phyloP scores from a whole-genome alignment of 371 early-diverging fungal species.

The Syncephalastrum sp. region DNA sequence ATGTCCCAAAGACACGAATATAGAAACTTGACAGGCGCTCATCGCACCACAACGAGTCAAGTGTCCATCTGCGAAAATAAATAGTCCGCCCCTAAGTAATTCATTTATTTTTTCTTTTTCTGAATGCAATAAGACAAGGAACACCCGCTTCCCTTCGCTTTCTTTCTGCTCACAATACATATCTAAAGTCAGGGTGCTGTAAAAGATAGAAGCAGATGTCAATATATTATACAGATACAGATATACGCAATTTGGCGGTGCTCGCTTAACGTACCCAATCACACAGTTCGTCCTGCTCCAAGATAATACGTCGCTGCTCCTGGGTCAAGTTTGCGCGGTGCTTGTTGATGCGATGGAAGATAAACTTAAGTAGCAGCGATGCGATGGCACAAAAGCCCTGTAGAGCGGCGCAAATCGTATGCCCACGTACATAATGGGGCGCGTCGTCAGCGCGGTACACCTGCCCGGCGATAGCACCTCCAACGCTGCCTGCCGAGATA shows the following conservation, averaged over 20 bases:
- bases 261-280: neutral
- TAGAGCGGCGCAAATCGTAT: constrained; percentile 5
- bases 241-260: neutral
- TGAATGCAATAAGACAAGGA: no score
- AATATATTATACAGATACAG: no score
- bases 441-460: constrained; percentile 1
- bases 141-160: constrained; percentile 4
- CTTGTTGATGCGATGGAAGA: constrained; percentile 10
- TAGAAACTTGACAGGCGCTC: no score
- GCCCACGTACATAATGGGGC: constrained; percentile 2
- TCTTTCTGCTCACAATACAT: neutral
- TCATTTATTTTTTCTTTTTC: no score
- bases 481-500: neutral
- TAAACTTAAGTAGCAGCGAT: constrained; percentile 7
- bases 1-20: no score
- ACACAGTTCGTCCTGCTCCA: no score
- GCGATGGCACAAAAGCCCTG: neutral
- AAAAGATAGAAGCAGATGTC: neutral
- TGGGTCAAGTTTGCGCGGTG: constrained; percentile 3
- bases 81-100: no score
- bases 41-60: no score
- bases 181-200: constrained; percentile 11
- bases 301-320: constrained; percentile 3
- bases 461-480: constrained; percentile 1
- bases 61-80: no score